Conservation (phyloP, 441 rosid genomes). For the Jatropha multifida region DNA sequence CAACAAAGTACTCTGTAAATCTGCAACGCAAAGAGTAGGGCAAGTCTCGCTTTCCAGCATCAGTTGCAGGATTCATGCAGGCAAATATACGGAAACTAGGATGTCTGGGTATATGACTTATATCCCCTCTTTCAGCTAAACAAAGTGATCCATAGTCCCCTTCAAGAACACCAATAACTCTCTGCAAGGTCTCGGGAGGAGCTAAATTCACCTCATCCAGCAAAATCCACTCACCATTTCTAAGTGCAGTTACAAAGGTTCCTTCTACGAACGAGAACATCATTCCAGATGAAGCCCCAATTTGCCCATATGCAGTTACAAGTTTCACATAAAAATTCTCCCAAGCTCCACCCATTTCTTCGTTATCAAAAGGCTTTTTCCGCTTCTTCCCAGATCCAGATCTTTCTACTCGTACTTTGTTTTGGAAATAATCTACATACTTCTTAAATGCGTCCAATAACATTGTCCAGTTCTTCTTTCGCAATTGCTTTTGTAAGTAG, state of each 20-base stretch:
- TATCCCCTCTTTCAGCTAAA: constrained; percentile 98
- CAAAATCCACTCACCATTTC: constrained; percentile 95
- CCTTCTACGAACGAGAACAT: constrained; percentile 95
- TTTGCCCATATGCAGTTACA: constrained; percentile 51
- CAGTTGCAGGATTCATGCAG: constrained; percentile 99
- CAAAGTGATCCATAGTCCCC: constrained; percentile 91
- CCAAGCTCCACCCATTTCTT: constrained; percentile 51
- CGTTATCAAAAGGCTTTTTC: constrained; percentile 56
- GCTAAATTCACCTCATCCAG: constrained; percentile 99
- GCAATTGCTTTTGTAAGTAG: constrained; percentile 46
- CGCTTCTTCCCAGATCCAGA: constrained; percentile 63
- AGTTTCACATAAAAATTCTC: constrained; percentile 55
- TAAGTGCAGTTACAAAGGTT: constrained; percentile 85
- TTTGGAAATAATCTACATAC: constrained; percentile 36
- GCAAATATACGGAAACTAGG: constrained; percentile 86
- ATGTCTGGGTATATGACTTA: constrained; percentile 66
- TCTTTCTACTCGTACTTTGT: constrained; percentile 30
- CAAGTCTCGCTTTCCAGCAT: constrained; percentile 98
- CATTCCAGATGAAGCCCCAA: constrained; percentile 74
- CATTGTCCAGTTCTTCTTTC: constrained; percentile 60
- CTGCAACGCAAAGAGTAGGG: constrained; percentile 77
- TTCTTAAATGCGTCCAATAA: constrained; percentile 52
- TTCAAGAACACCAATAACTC: constrained; percentile 93
- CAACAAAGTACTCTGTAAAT: constrained; percentile 91
- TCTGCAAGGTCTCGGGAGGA: constrained; percentile 93